Base-by-base conservation (phyloP, 75 land plant genomes). In the Pseudotsuga menziesii region DNA sequence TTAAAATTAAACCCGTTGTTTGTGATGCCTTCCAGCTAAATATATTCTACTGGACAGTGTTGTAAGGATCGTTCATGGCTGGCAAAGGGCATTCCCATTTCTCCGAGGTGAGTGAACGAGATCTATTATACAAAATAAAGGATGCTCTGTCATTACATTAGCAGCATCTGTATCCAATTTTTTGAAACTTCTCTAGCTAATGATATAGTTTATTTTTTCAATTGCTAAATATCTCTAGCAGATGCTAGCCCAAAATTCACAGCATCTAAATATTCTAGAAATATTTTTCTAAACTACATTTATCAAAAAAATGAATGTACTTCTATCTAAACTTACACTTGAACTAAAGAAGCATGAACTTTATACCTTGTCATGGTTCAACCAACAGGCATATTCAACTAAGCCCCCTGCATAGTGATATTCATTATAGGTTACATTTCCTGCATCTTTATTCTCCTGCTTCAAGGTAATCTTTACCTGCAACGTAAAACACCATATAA, bases 381-480 rank as follows among this genome's bases (percentile, higher is more conserved):
- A 80, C 99, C 99, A 97, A 61, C 74, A 73, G 63, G 94, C 95
- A 81, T 97, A 97, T 71, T 97, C 98, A 61, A 84, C 79, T 70
- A 97, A 85, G 32, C 99, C 99, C 35, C 99, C 99, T 74, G 93
- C 88, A 85, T 84, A 97, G 73, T 74, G 86, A 75, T 94, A 92
- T 78, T 87, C 85, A 78, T 89, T 87, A 67, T 85, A 75, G 59
- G 63, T 80, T 23, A 32, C 77, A 73, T 90, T 90, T 58, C 80
- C 90, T 71, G 79, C 81, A 69, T 87, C 85, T 11, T 32, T 80
- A 76, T 90, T 83, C 77, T 90, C 95, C 61, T 91, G 92, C 39
- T 74, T 85, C 66, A 97, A 78, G 29, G 78, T 82, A 26, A 97
- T 94, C 61, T 90, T 89, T 17, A 97, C 91, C 99, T 97, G 80